Evolutionary conservation across 2,329 filamentous ascomycete genomes (phyloP), one percentile per base, ranked within the genome.

Genomic region (Seiridium cupressi): DNA sequence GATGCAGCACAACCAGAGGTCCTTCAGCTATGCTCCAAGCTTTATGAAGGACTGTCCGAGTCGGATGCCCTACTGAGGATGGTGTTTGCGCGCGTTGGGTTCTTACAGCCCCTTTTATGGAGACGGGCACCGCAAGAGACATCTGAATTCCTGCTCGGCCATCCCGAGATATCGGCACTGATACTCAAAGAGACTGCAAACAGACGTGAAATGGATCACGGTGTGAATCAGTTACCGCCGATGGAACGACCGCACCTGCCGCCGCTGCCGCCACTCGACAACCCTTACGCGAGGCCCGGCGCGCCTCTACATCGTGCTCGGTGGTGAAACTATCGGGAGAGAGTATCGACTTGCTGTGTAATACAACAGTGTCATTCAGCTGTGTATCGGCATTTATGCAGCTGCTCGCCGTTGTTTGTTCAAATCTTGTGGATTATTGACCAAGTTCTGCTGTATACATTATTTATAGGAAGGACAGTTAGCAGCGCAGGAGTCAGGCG

Each of bases 41-140:
- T 83, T 9, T 75, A 76, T 64, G 67, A 71, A 54, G 78, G 76
- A 5, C 72, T 82, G n/a, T 74, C 76, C 42, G 73, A 77, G 60
- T 68, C 69, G 8, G 79, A 83, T 59, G 66, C 69, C 0, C 66
- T 82, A 46, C 71, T 82, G 54, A 78, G 74, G 61, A 82, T 82
- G 77, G 67, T 83, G 10, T 77, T 81, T 63, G 79, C 80, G 6
- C 72, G 80, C 42, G 75, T 81, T 5, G 80, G 79, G 2, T 82
- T 81, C 62, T 67, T 83, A 40, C 77, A 81, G 66, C 73, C 78
- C 8, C 62, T 72, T 35, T 62, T 81, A n/a, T 82, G 77, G 77
- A 74, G 76, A 61, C 70, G 70, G 13, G 67, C 67, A 13, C 77
- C 74, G 3, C 70, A 74, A 42, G 75, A 77, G 60, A 81, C 79